Conservation (phyloP, 169 alveolate species). For the Plasmodium gonderi region DNA sequence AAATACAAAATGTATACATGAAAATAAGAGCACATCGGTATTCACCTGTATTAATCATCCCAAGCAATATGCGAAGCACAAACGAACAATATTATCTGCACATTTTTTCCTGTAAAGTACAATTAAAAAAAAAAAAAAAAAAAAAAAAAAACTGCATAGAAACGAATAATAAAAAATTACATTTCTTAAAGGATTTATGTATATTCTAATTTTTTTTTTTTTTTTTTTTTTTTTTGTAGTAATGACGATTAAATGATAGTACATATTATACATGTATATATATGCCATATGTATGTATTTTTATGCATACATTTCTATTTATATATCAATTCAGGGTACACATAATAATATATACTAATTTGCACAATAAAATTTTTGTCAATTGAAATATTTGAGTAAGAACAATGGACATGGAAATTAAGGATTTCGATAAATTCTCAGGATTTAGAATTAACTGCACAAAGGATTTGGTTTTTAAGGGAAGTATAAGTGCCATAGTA, state of each 20-base stretch:
- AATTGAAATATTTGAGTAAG: neutral
- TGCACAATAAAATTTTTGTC: neutral
- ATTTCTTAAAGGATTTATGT: neutral
- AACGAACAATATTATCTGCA: neutral
- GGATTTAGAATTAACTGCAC: slow-evolving; percentile 64
- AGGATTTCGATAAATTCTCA: slow-evolving; percentile 66
- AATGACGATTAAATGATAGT: neutral
- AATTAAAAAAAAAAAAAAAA: neutral
- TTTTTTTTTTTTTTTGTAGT: neutral
- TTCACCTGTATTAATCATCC: neutral
- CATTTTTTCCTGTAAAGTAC: neutral
- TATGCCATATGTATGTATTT: neutral
- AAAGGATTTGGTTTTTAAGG: slow-evolving; percentile 64
- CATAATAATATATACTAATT: neutral
- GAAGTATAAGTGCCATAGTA: slow-evolving; percentile 81
- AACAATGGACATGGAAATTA: slow-evolving; percentile 75
- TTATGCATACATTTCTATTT: neutral
- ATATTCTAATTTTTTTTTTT: no score
- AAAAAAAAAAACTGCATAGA: no score
- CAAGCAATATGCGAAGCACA: neutral
- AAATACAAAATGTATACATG: neutral
- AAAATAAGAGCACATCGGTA: neutral
- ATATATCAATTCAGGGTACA: neutral
- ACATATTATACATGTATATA: neutral
- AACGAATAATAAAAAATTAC: neutral